These are phyloP conservation scores for Pyrrhoderma noxium DNA, from an alignment of 1,284 basidiomycete species.

Conservation along the genomic window DNA sequence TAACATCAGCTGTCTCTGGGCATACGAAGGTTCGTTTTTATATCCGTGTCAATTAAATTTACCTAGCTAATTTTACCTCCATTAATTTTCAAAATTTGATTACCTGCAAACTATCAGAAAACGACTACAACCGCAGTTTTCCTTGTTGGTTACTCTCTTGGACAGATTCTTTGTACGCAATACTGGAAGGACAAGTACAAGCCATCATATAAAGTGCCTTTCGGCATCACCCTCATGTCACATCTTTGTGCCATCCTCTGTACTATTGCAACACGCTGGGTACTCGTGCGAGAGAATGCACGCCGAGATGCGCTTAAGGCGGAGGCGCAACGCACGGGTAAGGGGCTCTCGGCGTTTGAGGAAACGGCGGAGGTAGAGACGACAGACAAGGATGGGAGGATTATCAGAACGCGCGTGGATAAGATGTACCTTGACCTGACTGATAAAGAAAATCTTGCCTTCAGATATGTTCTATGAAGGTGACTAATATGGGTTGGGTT, in stretches of 20 bases:
- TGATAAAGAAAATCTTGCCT: slow-evolving; percentile 24
- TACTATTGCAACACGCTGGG: slow-evolving; percentile 20
- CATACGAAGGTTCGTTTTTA: slow-evolving; percentile 27
- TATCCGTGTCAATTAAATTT: neutral
- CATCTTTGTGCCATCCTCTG: slow-evolving; percentile 21
- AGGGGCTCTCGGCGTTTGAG: slow-evolving; percentile 19
- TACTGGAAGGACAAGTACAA: slow-evolving; percentile 25
- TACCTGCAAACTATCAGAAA: slow-evolving; percentile 15
- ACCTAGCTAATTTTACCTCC: neutral
- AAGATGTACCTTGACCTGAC: slow-evolving; percentile 25
- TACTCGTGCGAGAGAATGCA: slow-evolving; percentile 23
- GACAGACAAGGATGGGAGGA: slow-evolving; percentile 20
- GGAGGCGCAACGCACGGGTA: slow-evolving; percentile 12
- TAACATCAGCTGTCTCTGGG: slow-evolving; percentile 26
- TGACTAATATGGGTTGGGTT: no score
- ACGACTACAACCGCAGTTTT: slow-evolving; percentile 27
- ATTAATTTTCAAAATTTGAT: neutral
- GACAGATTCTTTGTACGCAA: slow-evolving; percentile 27
- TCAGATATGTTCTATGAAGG: slow-evolving; percentile 24
- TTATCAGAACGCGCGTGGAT: slow-evolving; percentile 19
- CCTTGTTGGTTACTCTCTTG: slow-evolving; percentile 26
- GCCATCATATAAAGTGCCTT: slow-evolving; percentile 24
- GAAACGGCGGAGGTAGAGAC: slow-evolving; percentile 24
- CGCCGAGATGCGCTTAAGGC: slow-evolving; percentile 23
- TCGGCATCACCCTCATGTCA: slow-evolving; percentile 23